Evolutionary conservation across 2,329 filamentous ascomycete species (phyloP).

Genomic region (Exophiala calicioides): DNA sequence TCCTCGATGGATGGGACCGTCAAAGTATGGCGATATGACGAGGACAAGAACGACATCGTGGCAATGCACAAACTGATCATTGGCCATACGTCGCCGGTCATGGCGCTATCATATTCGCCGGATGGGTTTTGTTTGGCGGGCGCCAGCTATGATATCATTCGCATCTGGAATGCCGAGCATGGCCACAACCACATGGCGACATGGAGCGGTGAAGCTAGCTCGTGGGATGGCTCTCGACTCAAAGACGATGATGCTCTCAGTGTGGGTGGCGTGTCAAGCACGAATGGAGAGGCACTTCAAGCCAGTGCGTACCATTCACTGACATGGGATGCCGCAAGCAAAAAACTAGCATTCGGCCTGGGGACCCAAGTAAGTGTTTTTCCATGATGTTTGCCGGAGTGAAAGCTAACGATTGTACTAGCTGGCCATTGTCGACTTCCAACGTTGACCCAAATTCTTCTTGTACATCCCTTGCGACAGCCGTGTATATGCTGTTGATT

Average conservation of each 20-base stretch:
- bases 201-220: conserved; percentile 35
- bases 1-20: conserved; percentile 48
- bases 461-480: background rate
- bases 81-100: conserved; percentile 37
- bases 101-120: conserved; percentile 48
- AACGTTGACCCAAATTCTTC: conserved; percentile 23
- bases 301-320: conserved; percentile 41
- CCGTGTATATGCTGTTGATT: background rate
- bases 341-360: conserved; percentile 53
- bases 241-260: conserved; percentile 37
- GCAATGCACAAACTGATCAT: conserved; percentile 29
- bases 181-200: conserved; percentile 45
- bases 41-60: conserved; percentile 16
- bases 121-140: conserved; percentile 50
- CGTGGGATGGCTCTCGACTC: conserved; percentile 26
- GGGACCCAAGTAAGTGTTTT: conserved; percentile 46
- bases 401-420: conserved; percentile 20
- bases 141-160: conserved; percentile 45
- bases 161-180: conserved; percentile 52
- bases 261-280: conserved; percentile 36
- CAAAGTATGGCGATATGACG: conserved; percentile 42
- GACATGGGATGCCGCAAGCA: conserved; percentile 57
- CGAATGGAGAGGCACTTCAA: conserved; percentile 37
- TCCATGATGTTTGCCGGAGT: conserved; percentile 10
- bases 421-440: conserved; percentile 32